Base-by-base conservation (phyloP, 1,284 basidiomycete species). In the Pascua guehoae region DNA sequence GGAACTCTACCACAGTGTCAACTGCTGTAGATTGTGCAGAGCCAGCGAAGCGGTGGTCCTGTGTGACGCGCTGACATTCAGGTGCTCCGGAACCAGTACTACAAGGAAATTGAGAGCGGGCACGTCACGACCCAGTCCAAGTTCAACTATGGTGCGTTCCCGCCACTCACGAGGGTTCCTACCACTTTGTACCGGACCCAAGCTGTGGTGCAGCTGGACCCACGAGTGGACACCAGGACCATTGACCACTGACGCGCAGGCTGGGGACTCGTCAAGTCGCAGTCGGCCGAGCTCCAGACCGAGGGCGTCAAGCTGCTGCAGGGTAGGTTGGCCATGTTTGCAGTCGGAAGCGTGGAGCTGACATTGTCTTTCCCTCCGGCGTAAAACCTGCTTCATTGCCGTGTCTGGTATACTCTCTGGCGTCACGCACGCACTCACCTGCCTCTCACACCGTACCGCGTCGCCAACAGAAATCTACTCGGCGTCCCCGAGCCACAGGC, bases 81-180 rank as follows among this genome's bases (percentile, higher is more conserved):
- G 90, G 90, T 94, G 10, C 80, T 97, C 46, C 81, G 86, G 56
- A 71, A 84, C 57, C 94, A 97, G 73, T 95, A 95, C 78, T 85
- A 91, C 81, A 89, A 87, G 75, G 93, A 98, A 75, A 81, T 86
- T 36, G 79, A 84, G 2, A 86, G 91, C 64, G 85, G 86, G 42
- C 92, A 97, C 75, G 84, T 96, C 56, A 92, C 91, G 4, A 85
- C 89, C 2, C 96, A 99, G 80, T 95, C 92, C 52, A 96, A 93
- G 78, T 99, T 99, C 82, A 98, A 98, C 80, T 95, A 89, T 76
- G 89, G 94, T 60, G 76, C 74, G 81, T 74, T 40, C 2, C n/a
- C 4, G 24, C 24, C 24, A 32, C 24, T 7, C 24, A 32, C 24
- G 7, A 7, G 44, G 55, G 43, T 50, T 45, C 41, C 24, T 32